phyloP scores from a whole-genome alignment of 2,329 filamentous ascomycete species.

The Clonostachys solani region DNA sequence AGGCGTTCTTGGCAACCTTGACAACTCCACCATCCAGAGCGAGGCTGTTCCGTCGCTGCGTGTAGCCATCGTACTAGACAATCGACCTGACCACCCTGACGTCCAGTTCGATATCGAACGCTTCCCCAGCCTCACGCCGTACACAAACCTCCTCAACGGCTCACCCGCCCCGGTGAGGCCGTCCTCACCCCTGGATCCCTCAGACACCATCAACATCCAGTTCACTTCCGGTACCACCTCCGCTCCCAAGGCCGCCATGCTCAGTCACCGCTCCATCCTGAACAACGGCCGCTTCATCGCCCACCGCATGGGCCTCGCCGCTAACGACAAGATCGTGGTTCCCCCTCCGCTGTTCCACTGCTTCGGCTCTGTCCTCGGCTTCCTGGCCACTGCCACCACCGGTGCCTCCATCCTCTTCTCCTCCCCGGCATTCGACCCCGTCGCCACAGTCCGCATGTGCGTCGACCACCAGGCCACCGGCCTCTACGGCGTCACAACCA shows the following conservation, averaged over 20 bases:
- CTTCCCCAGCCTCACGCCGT: slow-evolving; percentile 38
- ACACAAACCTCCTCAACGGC: slow-evolving; percentile 30
- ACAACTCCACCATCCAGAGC: slow-evolving; percentile 21
- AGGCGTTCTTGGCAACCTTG: slow-evolving; percentile 37
- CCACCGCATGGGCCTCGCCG: slow-evolving; percentile 74
- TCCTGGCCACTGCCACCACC: slow-evolving; percentile 85
- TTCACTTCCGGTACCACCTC: slow-evolving; percentile 97
- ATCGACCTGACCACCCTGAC: slow-evolving; percentile 48
- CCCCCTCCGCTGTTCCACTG: slow-evolving; percentile 86
- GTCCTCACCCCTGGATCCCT: slow-evolving; percentile 41
- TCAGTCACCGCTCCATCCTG: slow-evolving; percentile 80
- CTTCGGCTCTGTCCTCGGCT: slow-evolving; percentile 89
- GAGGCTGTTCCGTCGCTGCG: slow-evolving; percentile 63
- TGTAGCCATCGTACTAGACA: slow-evolving; percentile 74
- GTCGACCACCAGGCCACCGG: slow-evolving; percentile 51
- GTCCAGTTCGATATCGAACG: slow-evolving; percentile 37
- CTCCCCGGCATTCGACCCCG: slow-evolving; percentile 79
- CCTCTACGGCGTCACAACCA: slow-evolving; percentile 88
- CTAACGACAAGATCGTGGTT: slow-evolving; percentile 73
- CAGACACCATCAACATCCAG: slow-evolving; percentile 88
- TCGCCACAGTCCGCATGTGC: slow-evolving; percentile 59
- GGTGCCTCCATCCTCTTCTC: slow-evolving; percentile 82
- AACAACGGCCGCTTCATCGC: slow-evolving; percentile 91
- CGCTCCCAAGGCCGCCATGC: slow-evolving; percentile 84
- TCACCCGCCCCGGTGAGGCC: slow-evolving; percentile 29